Evolutionary conservation across 768 basidiomycete genomes (phyloP).

Genomic region (Boletus reticulatus): DNA sequence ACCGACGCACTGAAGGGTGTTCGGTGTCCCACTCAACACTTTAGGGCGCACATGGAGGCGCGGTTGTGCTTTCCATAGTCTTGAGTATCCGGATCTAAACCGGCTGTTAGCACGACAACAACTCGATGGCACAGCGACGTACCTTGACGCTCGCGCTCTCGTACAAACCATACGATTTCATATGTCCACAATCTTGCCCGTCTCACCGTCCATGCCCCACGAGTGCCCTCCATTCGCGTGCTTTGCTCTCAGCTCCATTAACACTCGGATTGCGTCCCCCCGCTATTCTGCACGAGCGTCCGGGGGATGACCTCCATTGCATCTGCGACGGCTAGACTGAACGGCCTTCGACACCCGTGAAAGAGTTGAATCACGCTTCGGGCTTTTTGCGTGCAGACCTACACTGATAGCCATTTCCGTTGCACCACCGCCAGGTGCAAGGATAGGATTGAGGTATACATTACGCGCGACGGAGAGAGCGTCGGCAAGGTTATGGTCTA

Average conservation of each 20-base stretch:
- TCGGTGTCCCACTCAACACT: too few species aligned
- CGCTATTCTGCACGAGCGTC: conserved; percentile 92
- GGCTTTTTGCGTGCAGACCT: conserved; percentile 76
- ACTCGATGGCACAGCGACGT: background rate
- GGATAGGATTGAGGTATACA: conserved; percentile 90
- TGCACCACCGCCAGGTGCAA: conserved; percentile 96
- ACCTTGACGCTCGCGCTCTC: conserved; percentile 97
- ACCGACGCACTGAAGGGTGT: too few species aligned
- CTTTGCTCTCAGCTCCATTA: conserved; percentile 95
- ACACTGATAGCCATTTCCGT: conserved; percentile 98
- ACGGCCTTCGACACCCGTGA: conserved; percentile 92
- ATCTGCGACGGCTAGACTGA: conserved; percentile 88
- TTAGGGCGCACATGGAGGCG: too few species aligned
- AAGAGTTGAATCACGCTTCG: too few species aligned
- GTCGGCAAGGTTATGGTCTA: conserved; percentile 95
- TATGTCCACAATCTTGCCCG: conserved; percentile 93
- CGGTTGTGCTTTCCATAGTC: too few species aligned
- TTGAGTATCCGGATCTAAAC: conserved; percentile 90
- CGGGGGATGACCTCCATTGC: conserved; percentile 97
- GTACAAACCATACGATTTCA: conserved; percentile 93
- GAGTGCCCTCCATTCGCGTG: conserved; percentile 89
- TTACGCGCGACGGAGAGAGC: conserved; percentile 98
- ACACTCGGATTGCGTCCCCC: conserved; percentile 92
- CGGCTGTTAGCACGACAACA: background rate
- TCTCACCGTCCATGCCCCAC: conserved; percentile 96